These are phyloP conservation scores for Cladophialophora exuberans DNA, from an alignment of 2,329 filamentous ascomycete species.

Conservation along the genomic window DNA sequence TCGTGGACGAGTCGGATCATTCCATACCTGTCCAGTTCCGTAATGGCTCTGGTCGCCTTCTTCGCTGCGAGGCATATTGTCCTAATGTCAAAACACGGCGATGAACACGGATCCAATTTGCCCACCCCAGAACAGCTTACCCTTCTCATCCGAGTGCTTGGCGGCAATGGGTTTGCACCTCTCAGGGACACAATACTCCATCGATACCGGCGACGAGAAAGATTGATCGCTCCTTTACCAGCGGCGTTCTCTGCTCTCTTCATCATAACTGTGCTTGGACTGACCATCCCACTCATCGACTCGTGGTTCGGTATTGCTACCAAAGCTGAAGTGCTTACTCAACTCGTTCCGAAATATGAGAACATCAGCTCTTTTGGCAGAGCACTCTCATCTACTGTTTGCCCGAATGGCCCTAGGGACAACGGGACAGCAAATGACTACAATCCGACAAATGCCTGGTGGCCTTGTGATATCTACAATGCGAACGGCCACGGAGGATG, in stretches of 20 bases:
- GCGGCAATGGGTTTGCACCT: constrained; percentile 13
- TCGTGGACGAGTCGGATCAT: constrained; percentile 19
- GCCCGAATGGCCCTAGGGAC: neutral
- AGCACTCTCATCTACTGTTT: neutral
- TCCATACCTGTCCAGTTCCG: constrained; percentile 17
- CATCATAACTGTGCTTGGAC: constrained; percentile 11
- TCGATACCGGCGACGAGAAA: constrained; percentile 9
- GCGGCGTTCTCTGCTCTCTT: constrained; percentile 12
- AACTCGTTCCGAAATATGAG: neutral
- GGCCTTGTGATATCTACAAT: neutral
- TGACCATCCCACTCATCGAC: constrained; percentile 14
- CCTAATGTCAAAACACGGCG: constrained; percentile 11
- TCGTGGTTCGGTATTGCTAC: constrained; percentile 20
- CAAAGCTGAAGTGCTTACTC: constrained; percentile 10
- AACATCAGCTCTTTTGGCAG: neutral
- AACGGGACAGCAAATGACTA: neutral
- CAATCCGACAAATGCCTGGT: neutral
- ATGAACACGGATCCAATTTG: constrained; percentile 5
- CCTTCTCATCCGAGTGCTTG: constrained; percentile 6
- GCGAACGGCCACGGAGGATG: neutral
- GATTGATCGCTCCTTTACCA: constrained; percentile 16
- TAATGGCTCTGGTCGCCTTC: constrained; percentile 21
- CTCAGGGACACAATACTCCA: constrained; percentile 12
- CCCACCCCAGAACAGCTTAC: constrained; percentile 8
- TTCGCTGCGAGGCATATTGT: constrained; percentile 19